Base-by-base conservation (phyloP, 108 stramenopile species). In the Nannochloropsis granulata region DNA sequence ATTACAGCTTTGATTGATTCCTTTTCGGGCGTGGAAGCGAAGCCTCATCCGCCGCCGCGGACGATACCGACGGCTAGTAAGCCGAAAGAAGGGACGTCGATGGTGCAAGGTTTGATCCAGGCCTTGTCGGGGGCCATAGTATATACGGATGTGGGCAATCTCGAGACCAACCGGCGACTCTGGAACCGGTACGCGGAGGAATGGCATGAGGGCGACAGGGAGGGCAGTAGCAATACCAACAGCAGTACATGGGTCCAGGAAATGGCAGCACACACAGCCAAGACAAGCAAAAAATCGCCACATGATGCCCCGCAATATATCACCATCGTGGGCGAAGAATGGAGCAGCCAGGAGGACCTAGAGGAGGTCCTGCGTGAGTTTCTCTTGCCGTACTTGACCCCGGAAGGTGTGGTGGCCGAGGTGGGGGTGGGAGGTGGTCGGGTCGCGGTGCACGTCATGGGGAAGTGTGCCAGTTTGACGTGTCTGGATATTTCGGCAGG, bases 151-250 rank as follows among this genome's bases (percentile, higher is more conserved):
- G 79, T 56, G 10, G 87, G 87, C 0, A 88, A 88, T 78, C 82
- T 88, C 43, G 87, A 84, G 19, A 88, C 87, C 19, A 88, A 88
- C 71, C 87, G 84, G 0, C 84, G 84, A 45, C 87, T 88, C 8
- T 88, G 87, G 87, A 78, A 88, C 24, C 82, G 78, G 13, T 88
- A 88, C 78, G 87, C 87, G 13, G 82, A 81, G 81, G 84, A 88
- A 78, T 88, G 87, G 87, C 79, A 82, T 21, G 83, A 83, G 42
- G 43, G 81, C 56, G 82, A 44, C 80, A 81, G 79, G 86, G 82
- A 5, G 19, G 43, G 23, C 23, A 71, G n/a, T 10, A 9, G 56
- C n/a, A n/a, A 71, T n/a, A 71, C 21, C 16, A 71, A 7, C n/a
- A n/a, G 56, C 2, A 25, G 24, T 24, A 14, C 13, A n/a, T 80